Conservation (phyloP, 164 flowering plant genomes). For the Liriodendron chinense region DNA sequence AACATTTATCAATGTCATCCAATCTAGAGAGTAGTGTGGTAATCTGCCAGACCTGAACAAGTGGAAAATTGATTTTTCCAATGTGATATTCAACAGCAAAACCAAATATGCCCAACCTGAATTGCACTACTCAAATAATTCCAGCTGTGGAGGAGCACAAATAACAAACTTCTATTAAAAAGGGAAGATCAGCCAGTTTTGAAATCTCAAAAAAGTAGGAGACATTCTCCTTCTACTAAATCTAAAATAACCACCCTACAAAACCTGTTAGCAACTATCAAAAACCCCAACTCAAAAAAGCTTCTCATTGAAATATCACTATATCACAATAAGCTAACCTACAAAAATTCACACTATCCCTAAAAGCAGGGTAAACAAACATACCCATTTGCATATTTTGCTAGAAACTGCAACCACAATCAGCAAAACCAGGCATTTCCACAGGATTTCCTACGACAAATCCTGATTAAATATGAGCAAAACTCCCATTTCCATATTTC, state of each 20-base stretch:
- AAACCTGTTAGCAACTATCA: background rate
- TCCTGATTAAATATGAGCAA: background rate
- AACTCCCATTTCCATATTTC: background rate
- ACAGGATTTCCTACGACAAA: background rate
- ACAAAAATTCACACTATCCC: background rate
- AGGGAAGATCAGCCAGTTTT: background rate
- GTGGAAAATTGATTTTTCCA: conserved; percentile 85
- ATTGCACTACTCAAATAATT: background rate
- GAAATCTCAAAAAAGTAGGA: background rate
- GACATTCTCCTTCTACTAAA: background rate
- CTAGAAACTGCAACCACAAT: background rate
- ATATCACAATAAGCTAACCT: background rate
- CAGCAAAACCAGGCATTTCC: background rate
- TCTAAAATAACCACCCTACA: background rate
- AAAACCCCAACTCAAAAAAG: background rate
- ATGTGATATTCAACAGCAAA: conserved; percentile 87
- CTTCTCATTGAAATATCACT: background rate
- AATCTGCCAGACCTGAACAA: conserved; percentile 64
- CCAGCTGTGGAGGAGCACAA: background rate
- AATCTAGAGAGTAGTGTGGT: background rate
- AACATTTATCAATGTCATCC: no score
- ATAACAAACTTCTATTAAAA: background rate
- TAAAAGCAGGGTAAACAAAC: background rate
- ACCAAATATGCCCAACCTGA: conserved; percentile 96
- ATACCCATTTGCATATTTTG: background rate